Base-by-base conservation (phyloP, 768 basidiomycete genomes). In the Galerina sulciceps region DNA sequence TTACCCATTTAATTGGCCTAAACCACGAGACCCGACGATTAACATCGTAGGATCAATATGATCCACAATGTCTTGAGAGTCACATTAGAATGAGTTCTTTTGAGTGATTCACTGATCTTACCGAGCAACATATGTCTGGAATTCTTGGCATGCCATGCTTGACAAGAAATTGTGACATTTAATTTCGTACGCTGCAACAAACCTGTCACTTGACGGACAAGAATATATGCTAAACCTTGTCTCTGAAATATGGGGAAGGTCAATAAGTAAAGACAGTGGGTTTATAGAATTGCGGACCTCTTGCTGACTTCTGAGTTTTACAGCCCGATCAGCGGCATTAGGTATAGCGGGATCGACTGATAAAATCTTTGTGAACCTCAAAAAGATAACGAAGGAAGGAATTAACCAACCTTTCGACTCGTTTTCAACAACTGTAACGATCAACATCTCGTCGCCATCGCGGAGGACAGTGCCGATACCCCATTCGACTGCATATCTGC, bases 111-210 rank as follows among this genome's bases (percentile, higher is more conserved):
- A 52, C 38, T 49, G 43, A 45, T 67, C 80, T 53, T 49, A 88
- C 89, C 89, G 17, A 96, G 77, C 20, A 96, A 76, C 88, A 96
- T 95, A 68, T 95, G 93, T 20, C 93, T 77, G 1, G 90, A 81
- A 69, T 96, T 96, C 79, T 96, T 97, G n/a, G 96, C 94, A 64
- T 99, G 96, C 85, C 96, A 91, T 26, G 96, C 95, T 75, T 99
- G 95, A 72, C 96, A 99, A 3, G 86, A 81, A 38, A 99, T 85
- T 0, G 86, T 87, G 26, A 97, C 91, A 60, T 98, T 87, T 55
- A 99, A 78, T 57, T 82, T 85, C 0, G 97, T 99, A 20, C 97
- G 89, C 73, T 97, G 94, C 37, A 99, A 81, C 14, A 99, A 81
- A 11, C 89, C 84, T 1, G 91, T 96, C 3, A 89, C 93, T 75